Percentiles rank a stretch among this genome's conserved stretches.
phyloP scores from a whole-genome alignment of 805 yeast species.

The Wickerhamiella sergipiensis region DNA sequence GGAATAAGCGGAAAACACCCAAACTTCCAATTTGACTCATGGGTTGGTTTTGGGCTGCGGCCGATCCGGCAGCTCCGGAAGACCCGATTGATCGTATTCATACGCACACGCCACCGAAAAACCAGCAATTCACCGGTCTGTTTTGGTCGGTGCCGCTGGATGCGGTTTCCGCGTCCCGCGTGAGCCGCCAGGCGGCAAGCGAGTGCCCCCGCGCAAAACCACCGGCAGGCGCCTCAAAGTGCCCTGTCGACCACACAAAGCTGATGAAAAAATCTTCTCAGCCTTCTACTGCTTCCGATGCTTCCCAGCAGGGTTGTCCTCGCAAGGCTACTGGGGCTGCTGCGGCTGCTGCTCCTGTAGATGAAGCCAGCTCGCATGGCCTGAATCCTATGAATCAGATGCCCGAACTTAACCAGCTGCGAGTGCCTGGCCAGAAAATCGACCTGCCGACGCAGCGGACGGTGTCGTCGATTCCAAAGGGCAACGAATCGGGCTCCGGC shows the following conservation, averaged over 20 bases:
- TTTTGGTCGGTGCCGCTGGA: conserved; percentile 1
- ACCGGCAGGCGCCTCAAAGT: conserved; percentile 18
- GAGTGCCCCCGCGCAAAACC: background rate
- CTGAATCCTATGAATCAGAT: conserved; percentile 80
- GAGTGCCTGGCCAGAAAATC: conserved; percentile 67
- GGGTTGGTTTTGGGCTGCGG: conserved; percentile 7
- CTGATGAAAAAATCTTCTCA: background rate
- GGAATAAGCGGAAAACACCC: background rate
- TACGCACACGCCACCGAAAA: background rate
- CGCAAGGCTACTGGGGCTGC: background rate
- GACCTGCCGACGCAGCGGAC: conserved; percentile 75
- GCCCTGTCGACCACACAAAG: conserved; percentile 30
- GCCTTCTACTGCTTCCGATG: too few relatives aligned
- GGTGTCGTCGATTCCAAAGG: conserved; percentile 75
- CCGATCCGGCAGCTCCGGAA: background rate
- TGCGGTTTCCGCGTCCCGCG: background rate
- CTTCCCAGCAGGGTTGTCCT: too few relatives aligned
- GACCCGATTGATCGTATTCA: background rate
- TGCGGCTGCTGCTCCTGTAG: background rate
- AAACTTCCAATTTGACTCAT: background rate
- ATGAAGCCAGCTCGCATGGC: background rate
- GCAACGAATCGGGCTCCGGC: conserved; percentile 47
- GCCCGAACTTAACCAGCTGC: conserved; percentile 60
- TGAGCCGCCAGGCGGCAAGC: background rate
- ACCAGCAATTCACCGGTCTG: background rate